phyloP scores from a whole-genome alignment of 495 filamentous ascomycete genomes.

The Haplographium delicatum region DNA sequence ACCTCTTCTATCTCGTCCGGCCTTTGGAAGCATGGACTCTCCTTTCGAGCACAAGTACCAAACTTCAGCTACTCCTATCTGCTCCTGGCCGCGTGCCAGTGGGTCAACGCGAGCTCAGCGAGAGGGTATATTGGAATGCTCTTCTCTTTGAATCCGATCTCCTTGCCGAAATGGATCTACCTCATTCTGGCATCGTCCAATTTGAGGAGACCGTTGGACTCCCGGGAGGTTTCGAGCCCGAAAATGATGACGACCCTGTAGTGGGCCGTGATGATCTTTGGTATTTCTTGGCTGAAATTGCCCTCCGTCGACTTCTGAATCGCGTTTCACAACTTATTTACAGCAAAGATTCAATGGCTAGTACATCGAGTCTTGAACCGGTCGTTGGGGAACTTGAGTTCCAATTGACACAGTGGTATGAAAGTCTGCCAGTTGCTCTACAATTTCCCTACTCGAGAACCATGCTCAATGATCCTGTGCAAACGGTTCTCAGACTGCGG shows the following conservation, averaged over 20 bases:
- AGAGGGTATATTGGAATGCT: slow-evolving; percentile 79
- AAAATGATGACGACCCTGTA: slow-evolving; percentile 51
- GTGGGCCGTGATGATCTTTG: slow-evolving; percentile 71
- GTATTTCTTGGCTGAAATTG: slow-evolving; percentile 82
- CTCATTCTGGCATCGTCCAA: slow-evolving; percentile 74
- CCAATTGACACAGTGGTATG: slow-evolving; percentile 81
- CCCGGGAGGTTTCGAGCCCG: slow-evolving; percentile 64
- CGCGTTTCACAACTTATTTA: slow-evolving; percentile 78
- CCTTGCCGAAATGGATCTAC: slow-evolving; percentile 73
- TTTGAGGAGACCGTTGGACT: slow-evolving; percentile 77
- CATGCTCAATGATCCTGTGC: slow-evolving; percentile 63
- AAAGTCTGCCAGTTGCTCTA: slow-evolving; percentile 63
- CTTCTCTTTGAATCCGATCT: slow-evolving; percentile 78
- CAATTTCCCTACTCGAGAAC: slow-evolving; percentile 66
- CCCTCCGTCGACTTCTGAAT: slow-evolving; percentile 68
- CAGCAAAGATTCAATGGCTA: slow-evolving; percentile 63
- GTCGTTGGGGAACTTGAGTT: slow-evolving; percentile 76
- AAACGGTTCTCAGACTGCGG: slow-evolving; percentile 71
- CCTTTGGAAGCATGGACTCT: slow-evolving; percentile 80
- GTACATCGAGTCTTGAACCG: slow-evolving; percentile 64
- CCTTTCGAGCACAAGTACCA: slow-evolving; percentile 72
- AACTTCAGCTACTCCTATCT: slow-evolving; percentile 70
- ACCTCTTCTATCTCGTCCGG: slow-evolving; percentile 75
- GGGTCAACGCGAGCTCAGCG: slow-evolving; percentile 63
- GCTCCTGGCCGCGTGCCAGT: slow-evolving; percentile 62